Base-by-base conservation (phyloP, 352 stramenopile species). In the Globisporangium heterothallicum region DNA sequence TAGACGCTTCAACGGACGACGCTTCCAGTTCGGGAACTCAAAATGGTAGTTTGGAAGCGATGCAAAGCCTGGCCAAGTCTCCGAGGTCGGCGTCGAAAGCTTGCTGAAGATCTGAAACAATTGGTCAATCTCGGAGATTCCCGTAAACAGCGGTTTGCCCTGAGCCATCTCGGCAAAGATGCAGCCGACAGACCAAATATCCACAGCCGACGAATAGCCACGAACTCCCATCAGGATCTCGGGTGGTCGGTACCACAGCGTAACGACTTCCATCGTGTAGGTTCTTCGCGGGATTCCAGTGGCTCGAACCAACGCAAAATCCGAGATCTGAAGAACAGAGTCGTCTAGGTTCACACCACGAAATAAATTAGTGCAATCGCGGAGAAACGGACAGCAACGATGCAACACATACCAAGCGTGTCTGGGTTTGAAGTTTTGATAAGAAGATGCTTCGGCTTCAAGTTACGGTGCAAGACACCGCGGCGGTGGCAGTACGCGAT, bases 141-240 rank as follows among this genome's bases (percentile, higher is more conserved):
- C 72, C 4, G 68, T 88, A 46, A 97, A 97, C 0, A 96, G 70
- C 21, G 83, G 83, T 26, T 87, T 83, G 27, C 68, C 69, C 36
- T 86, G 84, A 32, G 97, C 88, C 84, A 99, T 97, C 69, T 99
- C 97, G 4, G 94, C 97, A 69, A 99, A 97, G 35, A 99, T 99
- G 58, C 95, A 98, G 2, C 97, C 97, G 21, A 94, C 77, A 21
- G 73, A 98, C 92, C 91, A 97, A 48, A 98, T 97, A 54, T 98
- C 92, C 24, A 98, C 81, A 6, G 81, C 76, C 0, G 78, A 84
- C 6, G 81, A 92, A 53, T 94, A 94, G 0, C 74, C 79, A n/a
- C 80, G 72, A 6, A 91, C 78, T 14, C 87, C 88, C 78, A 97
- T 92, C 16, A 97, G 61, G 4, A 97, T 89, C 58, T 97, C 88